Conservation (phyloP, 805 yeast genomes). For the Yarrowia keelungensis region DNA sequence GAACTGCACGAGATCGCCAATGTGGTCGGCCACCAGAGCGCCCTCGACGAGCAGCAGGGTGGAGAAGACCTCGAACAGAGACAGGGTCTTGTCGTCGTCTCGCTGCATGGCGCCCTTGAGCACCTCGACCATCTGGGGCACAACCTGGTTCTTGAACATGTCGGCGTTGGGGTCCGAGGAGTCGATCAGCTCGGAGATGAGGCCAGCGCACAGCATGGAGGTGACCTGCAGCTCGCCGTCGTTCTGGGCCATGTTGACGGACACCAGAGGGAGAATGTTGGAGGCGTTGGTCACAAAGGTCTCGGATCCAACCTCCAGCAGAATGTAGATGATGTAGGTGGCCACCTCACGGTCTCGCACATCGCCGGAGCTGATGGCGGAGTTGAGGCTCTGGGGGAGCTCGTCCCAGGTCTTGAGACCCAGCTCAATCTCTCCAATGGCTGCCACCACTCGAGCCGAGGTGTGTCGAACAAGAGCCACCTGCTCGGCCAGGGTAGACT, state of each 20-base stretch:
- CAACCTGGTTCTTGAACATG: constrained; percentile 63
- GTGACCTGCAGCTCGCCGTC: constrained; percentile 79
- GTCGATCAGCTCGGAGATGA: constrained; percentile 55
- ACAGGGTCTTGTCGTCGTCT: constrained; percentile 76
- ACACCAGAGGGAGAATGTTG: constrained; percentile 62
- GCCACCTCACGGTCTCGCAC: constrained; percentile 79
- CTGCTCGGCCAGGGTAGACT: constrained; percentile 70
- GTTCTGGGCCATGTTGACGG: constrained; percentile 63
- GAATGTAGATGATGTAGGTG: constrained; percentile 74
- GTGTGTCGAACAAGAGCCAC: constrained; percentile 80
- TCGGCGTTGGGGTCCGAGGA: constrained; percentile 59
- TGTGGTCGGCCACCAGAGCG: constrained; percentile 76
- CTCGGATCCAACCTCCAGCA: constrained; percentile 61
- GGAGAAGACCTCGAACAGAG: constrained; percentile 84
- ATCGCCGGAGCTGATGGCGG: constrained; percentile 60
- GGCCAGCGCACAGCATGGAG: constrained; percentile 80
- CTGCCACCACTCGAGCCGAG: constrained; percentile 85
- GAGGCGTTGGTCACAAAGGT: constrained; percentile 44
- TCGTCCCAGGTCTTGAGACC: constrained; percentile 75
- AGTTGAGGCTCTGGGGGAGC: constrained; percentile 70
- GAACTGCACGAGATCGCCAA: constrained; percentile 71
- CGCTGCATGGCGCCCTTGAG: constrained; percentile 73
- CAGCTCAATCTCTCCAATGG: constrained; percentile 80
- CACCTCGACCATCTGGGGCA: constrained; percentile 83
- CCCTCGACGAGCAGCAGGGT: constrained; percentile 78